Percentiles rank a stretch among this genome's conserved stretches.
These are phyloP conservation scores for Pyrenochaeta sp. DNA, from an alignment of 2,329 filamentous ascomycete species.

Conservation along the genomic window DNA sequence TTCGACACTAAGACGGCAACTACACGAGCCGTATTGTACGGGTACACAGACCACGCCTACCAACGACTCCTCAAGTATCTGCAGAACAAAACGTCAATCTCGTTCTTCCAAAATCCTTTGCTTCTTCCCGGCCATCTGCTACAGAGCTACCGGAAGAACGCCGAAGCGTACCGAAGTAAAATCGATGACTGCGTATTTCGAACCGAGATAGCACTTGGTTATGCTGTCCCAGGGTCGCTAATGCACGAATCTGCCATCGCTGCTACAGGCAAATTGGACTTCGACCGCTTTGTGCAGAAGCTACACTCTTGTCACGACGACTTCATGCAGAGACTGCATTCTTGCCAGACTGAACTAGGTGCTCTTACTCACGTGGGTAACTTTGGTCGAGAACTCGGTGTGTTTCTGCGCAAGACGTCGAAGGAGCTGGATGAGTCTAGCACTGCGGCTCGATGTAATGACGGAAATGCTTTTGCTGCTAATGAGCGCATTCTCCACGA, in stretches of 20 bases:
- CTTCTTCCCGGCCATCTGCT: slow-evolving; percentile 10
- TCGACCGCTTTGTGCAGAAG: slow-evolving; percentile 3
- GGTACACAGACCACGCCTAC: slow-evolving; percentile 5
- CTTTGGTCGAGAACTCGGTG: slow-evolving; percentile 13
- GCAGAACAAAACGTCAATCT: neutral
- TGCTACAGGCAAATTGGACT: slow-evolving; percentile 2
- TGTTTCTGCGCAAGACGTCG: slow-evolving; percentile 9
- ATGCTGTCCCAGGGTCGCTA: slow-evolving; percentile 15
- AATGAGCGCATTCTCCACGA: slow-evolving; percentile 5
- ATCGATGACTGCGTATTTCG: slow-evolving; percentile 9
- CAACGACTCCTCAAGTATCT: slow-evolving; percentile 3
- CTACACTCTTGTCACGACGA: slow-evolving; percentile 4
- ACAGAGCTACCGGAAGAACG: slow-evolving; percentile 4
- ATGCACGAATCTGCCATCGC: neutral
- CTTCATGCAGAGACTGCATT: slow-evolving; percentile 9
- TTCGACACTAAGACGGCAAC: slow-evolving; percentile 4
- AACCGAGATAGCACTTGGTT: slow-evolving; percentile 13
- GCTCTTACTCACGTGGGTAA: slow-evolving; percentile 4
- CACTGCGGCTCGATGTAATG: neutral
- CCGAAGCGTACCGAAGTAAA: slow-evolving; percentile 11
- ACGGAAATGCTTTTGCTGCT: neutral
- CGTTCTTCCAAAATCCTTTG: slow-evolving; percentile 8
- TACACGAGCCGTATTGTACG: slow-evolving; percentile 13
- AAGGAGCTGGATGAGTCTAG: slow-evolving; percentile 5
- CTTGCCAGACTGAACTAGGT: slow-evolving; percentile 15